phyloP scores from a whole-genome alignment of 768 basidiomycete species.

The Aureoboletus auriporus region DNA sequence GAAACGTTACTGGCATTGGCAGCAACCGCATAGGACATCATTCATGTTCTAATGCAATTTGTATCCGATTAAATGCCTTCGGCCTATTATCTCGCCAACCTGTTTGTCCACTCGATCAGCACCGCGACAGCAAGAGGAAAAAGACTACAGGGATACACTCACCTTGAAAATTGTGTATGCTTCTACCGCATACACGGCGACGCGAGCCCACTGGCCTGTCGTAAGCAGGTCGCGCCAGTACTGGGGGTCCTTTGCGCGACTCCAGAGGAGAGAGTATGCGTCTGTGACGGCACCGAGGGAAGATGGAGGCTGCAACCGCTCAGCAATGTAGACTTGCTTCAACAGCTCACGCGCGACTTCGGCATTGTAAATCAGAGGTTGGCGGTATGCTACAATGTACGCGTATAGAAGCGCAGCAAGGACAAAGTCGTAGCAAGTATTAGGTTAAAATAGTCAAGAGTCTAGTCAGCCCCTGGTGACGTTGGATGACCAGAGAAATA shows the following conservation, averaged over 20 bases:
- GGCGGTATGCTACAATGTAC: slow-evolving; percentile 54
- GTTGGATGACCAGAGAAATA: slow-evolving; percentile 2
- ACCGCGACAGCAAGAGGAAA: neutral
- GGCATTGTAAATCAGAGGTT: slow-evolving; percentile 77
- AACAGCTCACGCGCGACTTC: slow-evolving; percentile 69
- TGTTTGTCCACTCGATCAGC: slow-evolving; percentile 22
- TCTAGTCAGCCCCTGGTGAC: slow-evolving; percentile 1
- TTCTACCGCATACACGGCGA: slow-evolving; percentile 76
- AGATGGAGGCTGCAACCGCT: slow-evolving; percentile 60
- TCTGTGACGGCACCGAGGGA: slow-evolving; percentile 47
- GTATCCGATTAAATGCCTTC: slow-evolving; percentile 79
- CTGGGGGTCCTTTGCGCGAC: slow-evolving; percentile 49
- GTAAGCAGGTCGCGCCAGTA: slow-evolving; percentile 60
- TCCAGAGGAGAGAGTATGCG: slow-evolving; percentile 65
- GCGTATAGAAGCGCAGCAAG: neutral
- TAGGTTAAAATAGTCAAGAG: neutral
- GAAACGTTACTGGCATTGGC: neutral
- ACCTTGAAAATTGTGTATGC: slow-evolving; percentile 89
- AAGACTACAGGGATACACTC: slow-evolving; percentile 25
- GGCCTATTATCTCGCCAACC: slow-evolving; percentile 87
- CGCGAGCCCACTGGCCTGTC: slow-evolving; percentile 63
- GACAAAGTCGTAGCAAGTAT: neutral
- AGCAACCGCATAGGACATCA: neutral
- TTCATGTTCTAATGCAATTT: slow-evolving; percentile 46
- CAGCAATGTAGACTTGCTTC: slow-evolving; percentile 71